A percentile compares a stretch with the other conserved stretches of the same genome.
Evolutionary conservation across 345 rosid species (phyloP).

Genomic region (Gossypium arboreum): DNA sequence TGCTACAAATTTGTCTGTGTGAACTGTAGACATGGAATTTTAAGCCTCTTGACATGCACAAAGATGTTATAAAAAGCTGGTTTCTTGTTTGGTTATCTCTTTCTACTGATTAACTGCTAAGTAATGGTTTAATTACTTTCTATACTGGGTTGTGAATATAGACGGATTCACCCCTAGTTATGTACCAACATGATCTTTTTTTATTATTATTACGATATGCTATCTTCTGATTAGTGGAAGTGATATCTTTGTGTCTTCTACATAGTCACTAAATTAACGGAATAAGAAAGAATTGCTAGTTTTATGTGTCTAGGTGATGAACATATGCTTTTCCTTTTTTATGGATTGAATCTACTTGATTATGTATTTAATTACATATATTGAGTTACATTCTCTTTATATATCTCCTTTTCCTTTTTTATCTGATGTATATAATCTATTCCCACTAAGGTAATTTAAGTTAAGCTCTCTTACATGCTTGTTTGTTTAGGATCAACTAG

Average conservation of each 20-base stretch:
- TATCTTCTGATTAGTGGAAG: not conserved
- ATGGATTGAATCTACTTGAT: not conserved
- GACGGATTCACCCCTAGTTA: not conserved
- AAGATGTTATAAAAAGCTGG: not conserved
- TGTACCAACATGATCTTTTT: not conserved
- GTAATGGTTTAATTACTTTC: not conserved
- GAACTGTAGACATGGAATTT: not conserved
- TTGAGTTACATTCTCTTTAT: not conserved
- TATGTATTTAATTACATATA: not conserved
- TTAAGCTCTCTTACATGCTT: not conserved
- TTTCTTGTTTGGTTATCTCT: not conserved
- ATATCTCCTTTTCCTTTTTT: not conserved
- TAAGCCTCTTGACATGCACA: not conserved
- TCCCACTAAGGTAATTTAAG: not conserved
- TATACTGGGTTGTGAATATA: not conserved
- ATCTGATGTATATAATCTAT: not conserved
- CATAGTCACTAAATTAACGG: not conserved
- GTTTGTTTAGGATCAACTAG: not conserved
- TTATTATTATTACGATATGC: not conserved
- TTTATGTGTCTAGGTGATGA: not conserved
- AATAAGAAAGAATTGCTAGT: not conserved
- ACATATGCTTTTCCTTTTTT: not conserved
- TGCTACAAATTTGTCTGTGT: not conserved
- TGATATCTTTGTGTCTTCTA: not conserved
- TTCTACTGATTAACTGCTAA: not conserved